Conservation (phyloP, 2,329 filamentous ascomycete species). For the Claviceps arundinis region DNA sequence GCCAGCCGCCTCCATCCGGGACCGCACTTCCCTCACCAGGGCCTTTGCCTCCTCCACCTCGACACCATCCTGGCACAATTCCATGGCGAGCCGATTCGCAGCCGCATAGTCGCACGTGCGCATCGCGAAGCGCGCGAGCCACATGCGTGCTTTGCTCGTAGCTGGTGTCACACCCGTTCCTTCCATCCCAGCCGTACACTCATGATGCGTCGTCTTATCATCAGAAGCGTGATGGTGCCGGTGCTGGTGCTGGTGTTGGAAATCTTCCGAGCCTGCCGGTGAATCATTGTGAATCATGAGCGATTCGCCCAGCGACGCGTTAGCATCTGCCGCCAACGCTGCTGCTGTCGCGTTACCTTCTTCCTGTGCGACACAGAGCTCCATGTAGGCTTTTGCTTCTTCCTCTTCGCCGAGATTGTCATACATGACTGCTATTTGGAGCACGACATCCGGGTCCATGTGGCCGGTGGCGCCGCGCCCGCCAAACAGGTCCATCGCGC, state of each 20-base stretch:
- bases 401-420: conserved; percentile 65
- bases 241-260: conserved; percentile 15
- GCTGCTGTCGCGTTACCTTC: conserved; percentile 45
- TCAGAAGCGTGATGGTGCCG: conserved; percentile 12
- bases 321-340: conserved; percentile 25
- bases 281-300: conserved; percentile 45
- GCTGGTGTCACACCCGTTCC: conserved; percentile 80
- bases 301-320: conserved; percentile 27
- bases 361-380: conserved; percentile 85
- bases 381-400: conserved; percentile 88
- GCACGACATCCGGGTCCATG: conserved; percentile 79
- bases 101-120: conserved; percentile 59
- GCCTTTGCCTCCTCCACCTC: conserved; percentile 97
- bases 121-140: conserved; percentile 78
- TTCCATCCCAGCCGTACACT: conserved; percentile 18
- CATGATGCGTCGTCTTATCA: conserved; percentile 2
- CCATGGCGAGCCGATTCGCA: conserved; percentile 70
- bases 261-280: conserved; percentile 24
- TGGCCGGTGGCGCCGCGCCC: conserved; percentile 40
- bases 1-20: conserved; percentile 48
- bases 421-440: conserved; percentile 83
- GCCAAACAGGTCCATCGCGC: conserved; percentile 30
- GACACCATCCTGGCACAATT: conserved; percentile 88
- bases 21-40: conserved; percentile 73
- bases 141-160: conserved; percentile 84